phyloP scores from a whole-genome alignment of 139 green algal genomes.

The Nannochloris sp. region DNA sequence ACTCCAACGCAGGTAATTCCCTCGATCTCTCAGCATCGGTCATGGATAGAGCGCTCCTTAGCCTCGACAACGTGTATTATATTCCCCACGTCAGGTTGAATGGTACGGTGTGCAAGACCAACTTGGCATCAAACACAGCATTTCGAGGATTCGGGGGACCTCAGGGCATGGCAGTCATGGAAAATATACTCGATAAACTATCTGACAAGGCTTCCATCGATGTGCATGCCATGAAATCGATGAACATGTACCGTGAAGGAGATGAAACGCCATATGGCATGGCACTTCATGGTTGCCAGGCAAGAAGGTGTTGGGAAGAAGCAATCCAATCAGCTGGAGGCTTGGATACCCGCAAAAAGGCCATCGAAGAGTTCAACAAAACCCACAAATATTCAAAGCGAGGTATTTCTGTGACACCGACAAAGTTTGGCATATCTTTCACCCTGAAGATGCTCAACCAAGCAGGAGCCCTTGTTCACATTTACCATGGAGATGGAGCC shows the following conservation, averaged over 20 bases:
- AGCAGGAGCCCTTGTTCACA: conserved; percentile 85
- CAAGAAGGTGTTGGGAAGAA: conserved; percentile 19
- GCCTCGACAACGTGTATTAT: conserved; percentile 55
- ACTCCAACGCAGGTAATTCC: conserved; percentile 80
- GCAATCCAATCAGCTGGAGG: conserved; percentile 29
- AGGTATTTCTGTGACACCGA: conserved; percentile 76
- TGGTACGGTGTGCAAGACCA: conserved; percentile 65
- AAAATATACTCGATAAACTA: conserved; percentile 79
- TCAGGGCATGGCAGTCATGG: conserved; percentile 75
- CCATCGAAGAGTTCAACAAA: conserved; percentile 56
- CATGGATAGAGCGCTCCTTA: conserved; percentile 86
- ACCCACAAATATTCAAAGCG: conserved; percentile 70
- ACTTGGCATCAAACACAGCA: conserved; percentile 86
- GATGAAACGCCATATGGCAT: conserved; percentile 78
- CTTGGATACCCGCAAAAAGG: conserved; percentile 18
- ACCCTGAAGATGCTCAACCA: conserved; percentile 54
- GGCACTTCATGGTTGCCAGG: conserved; percentile 46
- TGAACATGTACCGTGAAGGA: conserved; percentile 77
- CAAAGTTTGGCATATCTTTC: conserved; percentile 98
- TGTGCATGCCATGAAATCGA: conserved; percentile 32
- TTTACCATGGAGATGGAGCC: conserved; percentile 84
- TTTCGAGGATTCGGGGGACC: conserved; percentile 92
- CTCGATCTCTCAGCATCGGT: conserved; percentile 72
- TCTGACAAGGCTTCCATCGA: conserved; percentile 27
- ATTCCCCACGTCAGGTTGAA: conserved; percentile 56